Evolutionary conservation across 2,329 filamentous ascomycete genomes (phyloP).

Genomic region (Trichophyton rubrum): DNA sequence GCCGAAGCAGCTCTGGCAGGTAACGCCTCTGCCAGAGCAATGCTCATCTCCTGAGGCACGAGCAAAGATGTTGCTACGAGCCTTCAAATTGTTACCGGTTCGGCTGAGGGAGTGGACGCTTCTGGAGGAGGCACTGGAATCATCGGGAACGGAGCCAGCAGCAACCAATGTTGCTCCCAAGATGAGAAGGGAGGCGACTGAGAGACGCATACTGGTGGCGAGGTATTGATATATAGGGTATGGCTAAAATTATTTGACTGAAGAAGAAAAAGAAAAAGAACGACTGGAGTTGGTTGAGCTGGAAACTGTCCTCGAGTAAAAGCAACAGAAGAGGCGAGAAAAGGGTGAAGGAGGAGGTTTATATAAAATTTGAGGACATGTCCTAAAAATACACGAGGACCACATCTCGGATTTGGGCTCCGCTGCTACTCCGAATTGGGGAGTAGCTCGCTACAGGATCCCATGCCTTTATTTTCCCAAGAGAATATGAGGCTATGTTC

Average conservation of each 20-base stretch:
- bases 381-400: not conserved
- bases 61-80: not conserved
- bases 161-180: not conserved
- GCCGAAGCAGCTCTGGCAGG: constrained; percentile 7
- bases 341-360: not conserved
- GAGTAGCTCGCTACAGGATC: not conserved
- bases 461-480: not conserved
- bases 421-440: not conserved
- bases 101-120: not conserved
- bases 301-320: not conserved
- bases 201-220: not conserved
- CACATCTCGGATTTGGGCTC: not conserved
- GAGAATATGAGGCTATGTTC: not conserved
- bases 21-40: not conserved
- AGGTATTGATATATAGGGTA: not conserved
- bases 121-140: not conserved
- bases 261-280: not conserved
- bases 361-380: not conserved
- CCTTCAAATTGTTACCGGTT: not conserved
- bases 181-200: not conserved
- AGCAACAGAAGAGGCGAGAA: not conserved
- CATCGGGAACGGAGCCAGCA: not conserved
- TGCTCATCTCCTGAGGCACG: not conserved
- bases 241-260: not conserved
- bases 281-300: not conserved